A percentile compares a stretch with the other conserved stretches of the same genome.
Evolutionary conservation across 208 protist genomes (phyloP).

Genomic region (Giardia muris): DNA sequence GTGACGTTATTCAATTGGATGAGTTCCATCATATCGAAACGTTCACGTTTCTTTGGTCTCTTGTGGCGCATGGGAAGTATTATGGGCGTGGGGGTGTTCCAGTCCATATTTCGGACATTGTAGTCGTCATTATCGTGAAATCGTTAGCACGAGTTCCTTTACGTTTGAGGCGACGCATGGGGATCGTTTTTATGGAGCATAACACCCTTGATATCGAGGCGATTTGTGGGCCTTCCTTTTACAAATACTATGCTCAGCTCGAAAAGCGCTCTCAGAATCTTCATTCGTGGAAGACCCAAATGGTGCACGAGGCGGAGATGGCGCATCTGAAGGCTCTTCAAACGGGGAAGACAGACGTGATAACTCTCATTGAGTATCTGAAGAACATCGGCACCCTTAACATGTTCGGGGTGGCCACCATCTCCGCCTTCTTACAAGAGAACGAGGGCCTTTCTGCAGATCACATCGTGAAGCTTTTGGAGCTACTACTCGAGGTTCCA

Average conservation of each 20-base stretch:
- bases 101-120: neutral
- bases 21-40: slow-evolving; percentile 9
- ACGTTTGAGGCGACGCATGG: neutral
- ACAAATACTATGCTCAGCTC: neutral
- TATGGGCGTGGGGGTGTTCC: neutral
- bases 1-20: neutral
- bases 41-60: neutral
- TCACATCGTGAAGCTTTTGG: neutral
- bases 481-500: neutral
- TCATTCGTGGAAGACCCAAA: neutral
- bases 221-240: neutral
- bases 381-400: neutral
- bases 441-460: neutral
- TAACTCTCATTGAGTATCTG: neutral
- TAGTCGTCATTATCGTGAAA: neutral
- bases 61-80: neutral
- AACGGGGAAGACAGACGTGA: neutral
- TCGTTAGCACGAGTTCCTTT: neutral
- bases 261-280: neutral
- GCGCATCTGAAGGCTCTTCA: neutral
- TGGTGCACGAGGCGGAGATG: neutral
- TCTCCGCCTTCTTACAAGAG: neutral
- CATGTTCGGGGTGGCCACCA: neutral
- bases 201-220: neutral
- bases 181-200: neutral